Percentiles rank a stretch among this genome's conserved stretches.
Conservation (phyloP, 306 rosid genomes). For the Castanea sativa region DNA sequence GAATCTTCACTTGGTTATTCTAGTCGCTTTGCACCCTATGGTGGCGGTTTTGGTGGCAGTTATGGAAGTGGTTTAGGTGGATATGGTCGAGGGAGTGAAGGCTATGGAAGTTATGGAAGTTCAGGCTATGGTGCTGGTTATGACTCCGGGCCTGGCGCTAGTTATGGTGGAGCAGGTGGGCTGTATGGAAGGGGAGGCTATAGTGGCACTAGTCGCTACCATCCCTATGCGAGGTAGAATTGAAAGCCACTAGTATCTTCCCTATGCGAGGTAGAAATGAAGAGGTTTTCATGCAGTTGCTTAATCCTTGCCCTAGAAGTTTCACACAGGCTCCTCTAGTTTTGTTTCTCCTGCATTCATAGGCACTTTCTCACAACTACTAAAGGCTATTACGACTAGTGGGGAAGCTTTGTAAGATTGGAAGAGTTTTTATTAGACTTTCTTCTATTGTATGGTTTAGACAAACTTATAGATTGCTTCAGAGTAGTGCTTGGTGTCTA, state of each 20-base stretch:
- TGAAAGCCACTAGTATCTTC: constrained; percentile 31
- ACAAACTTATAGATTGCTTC: constrained; percentile 6
- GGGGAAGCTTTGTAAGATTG: constrained; percentile 28
- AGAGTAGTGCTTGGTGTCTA: constrained; percentile 17
- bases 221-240: constrained; percentile 59
- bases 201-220: constrained; percentile 68
- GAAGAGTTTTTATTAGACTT: constrained; percentile 35
- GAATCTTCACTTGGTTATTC: constrained; percentile 54
- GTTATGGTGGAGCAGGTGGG: constrained; percentile 61
- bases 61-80: constrained; percentile 57
- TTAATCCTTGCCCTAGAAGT: constrained; percentile 45
- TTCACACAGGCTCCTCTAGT: constrained; percentile 45
- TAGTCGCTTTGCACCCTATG: constrained; percentile 59
- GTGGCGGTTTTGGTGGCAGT: constrained; percentile 55
- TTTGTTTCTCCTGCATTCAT: constrained; percentile 31
- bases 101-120: constrained; percentile 54
- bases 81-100: constrained; percentile 58
- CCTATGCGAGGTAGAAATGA: constrained; percentile 42
- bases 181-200: constrained; percentile 65
- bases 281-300: constrained; percentile 36
- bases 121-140: constrained; percentile 56
- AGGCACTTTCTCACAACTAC: constrained; percentile 36
- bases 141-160: constrained; percentile 53
- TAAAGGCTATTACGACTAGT: constrained; percentile 27
- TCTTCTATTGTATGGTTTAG: constrained; percentile 29